Conservation (phyloP, 1,284 basidiomycete genomes). For the Coniferiporia weirii region DNA sequence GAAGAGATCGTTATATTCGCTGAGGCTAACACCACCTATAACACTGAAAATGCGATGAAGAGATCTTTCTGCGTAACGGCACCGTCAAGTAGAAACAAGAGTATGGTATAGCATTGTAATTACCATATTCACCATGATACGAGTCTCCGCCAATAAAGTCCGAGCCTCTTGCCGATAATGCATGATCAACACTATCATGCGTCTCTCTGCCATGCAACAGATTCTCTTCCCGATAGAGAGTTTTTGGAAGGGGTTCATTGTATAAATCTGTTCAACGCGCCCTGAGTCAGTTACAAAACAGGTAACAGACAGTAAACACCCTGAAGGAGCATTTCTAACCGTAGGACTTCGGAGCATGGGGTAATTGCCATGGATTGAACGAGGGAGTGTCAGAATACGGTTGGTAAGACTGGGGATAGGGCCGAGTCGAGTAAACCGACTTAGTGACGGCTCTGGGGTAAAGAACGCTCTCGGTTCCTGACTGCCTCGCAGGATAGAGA, state of each 20-base stretch:
- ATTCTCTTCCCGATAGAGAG: background rate
- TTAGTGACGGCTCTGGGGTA: background rate
- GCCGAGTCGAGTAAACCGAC: background rate
- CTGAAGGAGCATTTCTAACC: background rate
- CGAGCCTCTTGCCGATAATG: background rate
- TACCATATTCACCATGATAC: background rate
- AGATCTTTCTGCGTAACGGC: background rate
- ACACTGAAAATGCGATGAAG: background rate
- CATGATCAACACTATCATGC: background rate
- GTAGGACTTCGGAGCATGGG: background rate
- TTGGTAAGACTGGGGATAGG: background rate
- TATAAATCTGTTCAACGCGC: background rate
- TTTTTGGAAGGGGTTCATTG: background rate
- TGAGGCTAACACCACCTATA: background rate
- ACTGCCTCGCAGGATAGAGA: background rate
- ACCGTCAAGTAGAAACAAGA: background rate
- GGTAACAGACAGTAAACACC: background rate
- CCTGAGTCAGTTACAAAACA: background rate
- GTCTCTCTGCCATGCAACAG: background rate
- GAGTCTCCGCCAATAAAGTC: background rate
- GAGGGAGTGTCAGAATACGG: too few relatives aligned
- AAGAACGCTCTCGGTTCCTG: background rate
- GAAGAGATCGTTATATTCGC: too few relatives aligned
- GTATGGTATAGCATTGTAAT: background rate
- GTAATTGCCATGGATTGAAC: too few relatives aligned